Percentiles rank a stretch among this genome's conserved stretches.
Conservation (phyloP, 2,329 filamentous ascomycete species). For the Talaromyces sp. region DNA sequence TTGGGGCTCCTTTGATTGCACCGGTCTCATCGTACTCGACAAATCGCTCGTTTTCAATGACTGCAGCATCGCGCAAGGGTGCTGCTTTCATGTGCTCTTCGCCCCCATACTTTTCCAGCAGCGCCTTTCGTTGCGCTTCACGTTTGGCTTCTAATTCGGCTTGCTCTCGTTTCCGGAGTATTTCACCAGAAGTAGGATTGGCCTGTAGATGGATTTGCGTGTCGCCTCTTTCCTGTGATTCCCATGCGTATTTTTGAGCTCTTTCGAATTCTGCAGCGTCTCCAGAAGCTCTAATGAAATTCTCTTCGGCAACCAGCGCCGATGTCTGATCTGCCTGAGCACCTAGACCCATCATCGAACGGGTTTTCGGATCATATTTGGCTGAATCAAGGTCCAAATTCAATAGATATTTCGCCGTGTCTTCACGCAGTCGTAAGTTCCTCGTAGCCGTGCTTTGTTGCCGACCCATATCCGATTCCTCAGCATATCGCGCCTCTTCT, state of each 20-base stretch:
- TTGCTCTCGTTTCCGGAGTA: constrained; percentile 73
- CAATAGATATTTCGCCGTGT: constrained; percentile 93
- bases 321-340: constrained; percentile 77
- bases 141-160: constrained; percentile 69
- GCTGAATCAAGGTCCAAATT: constrained; percentile 95
- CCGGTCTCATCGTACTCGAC: constrained; percentile 93
- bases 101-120: constrained; percentile 79
- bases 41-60: constrained; percentile 79
- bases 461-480: constrained; percentile 94
- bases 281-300: constrained; percentile 81
- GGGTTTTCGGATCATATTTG: constrained; percentile 95
- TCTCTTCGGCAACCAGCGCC: constrained; percentile 83
- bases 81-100: constrained; percentile 60
- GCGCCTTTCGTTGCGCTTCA: constrained; percentile 62
- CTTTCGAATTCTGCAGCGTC: constrained; percentile 90
- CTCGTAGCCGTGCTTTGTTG: constrained; percentile 87
- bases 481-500: constrained; percentile 68
- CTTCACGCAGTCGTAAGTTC: constrained; percentile 87
- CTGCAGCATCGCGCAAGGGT: constrained; percentile 61
- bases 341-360: constrained; percentile 82
- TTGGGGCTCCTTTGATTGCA: constrained; percentile 80
- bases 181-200: constrained; percentile 90
- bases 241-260: constrained; percentile 90
- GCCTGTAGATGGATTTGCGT: constrained; percentile 88
- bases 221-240: constrained; percentile 78